phyloP scores from a whole-genome alignment of 805 yeast genomes.

The Nakazawaea wickerhamii region DNA sequence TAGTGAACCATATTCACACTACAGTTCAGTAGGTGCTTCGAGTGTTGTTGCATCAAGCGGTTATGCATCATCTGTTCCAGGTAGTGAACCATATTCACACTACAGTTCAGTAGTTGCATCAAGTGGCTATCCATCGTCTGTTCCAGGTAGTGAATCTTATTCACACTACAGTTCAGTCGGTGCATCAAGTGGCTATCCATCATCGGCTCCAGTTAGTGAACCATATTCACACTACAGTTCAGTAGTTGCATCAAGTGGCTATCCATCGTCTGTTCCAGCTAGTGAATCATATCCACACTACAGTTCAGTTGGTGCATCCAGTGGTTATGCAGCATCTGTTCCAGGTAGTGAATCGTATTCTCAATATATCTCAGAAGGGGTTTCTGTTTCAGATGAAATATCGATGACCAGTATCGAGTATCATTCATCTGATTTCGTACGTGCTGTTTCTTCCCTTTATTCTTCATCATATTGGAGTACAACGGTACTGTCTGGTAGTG shows the following conservation, averaged over 20 bases:
- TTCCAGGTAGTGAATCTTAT: neutral
- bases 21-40: neutral
- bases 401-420: no score
- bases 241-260: neutral
- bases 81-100: neutral
- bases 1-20: neutral
- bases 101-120: neutral
- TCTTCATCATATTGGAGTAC: no score
- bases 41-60: neutral
- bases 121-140: neutral
- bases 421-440: neutral
- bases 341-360: neutral
- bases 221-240: neutral
- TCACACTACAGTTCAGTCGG: neutral
- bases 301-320: neutral
- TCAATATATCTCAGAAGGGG: neutral
- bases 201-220: neutral
- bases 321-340: neutral
- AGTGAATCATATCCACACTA: no score
- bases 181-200: neutral
- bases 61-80: neutral
- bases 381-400: no score
- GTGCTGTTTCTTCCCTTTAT: neutral
- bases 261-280: neutral
- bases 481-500: no score